These are phyloP conservation scores for Colletotrichum kahawae DNA, from an alignment of 2,329 filamentous ascomycete genomes.

Conservation along the genomic window DNA sequence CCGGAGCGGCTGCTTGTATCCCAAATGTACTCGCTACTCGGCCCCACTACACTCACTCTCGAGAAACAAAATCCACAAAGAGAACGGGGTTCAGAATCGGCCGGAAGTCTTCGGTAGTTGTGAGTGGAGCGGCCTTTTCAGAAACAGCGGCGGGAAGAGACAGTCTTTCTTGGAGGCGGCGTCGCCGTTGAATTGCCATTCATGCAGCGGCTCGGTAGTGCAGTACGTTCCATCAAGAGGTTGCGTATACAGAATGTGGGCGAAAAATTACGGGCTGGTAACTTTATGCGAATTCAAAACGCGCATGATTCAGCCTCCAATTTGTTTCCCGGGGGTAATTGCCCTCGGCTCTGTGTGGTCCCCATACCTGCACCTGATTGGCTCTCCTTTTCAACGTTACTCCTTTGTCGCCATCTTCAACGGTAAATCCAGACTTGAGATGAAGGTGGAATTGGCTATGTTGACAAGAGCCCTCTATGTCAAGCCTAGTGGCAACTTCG, in stretches of 20 bases:
- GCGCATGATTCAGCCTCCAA: neutral
- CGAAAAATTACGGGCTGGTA: neutral
- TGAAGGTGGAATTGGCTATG: neutral
- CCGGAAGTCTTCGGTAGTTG: neutral
- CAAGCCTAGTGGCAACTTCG: neutral
- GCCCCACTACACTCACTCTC: neutral
- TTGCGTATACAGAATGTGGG: neutral
- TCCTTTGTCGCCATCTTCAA: neutral
- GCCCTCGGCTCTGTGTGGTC: neutral
- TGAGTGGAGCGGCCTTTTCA: neutral
- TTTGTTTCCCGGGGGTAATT: neutral
- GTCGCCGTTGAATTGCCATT: neutral
- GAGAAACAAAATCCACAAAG: neutral
- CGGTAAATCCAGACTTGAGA: neutral
- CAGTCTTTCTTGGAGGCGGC: neutral
- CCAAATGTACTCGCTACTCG: neutral
- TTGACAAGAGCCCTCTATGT: neutral
- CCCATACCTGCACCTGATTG: neutral
- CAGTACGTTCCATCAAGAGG: neutral
- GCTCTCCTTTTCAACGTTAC: neutral
- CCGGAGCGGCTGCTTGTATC: neutral
- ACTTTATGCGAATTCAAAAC: neutral
- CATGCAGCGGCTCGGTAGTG: neutral
- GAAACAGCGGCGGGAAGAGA: neutral
- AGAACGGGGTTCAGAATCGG: neutral